Conservation (phyloP, 108 stramenopile species). For the Skeletonema potamos region DNA sequence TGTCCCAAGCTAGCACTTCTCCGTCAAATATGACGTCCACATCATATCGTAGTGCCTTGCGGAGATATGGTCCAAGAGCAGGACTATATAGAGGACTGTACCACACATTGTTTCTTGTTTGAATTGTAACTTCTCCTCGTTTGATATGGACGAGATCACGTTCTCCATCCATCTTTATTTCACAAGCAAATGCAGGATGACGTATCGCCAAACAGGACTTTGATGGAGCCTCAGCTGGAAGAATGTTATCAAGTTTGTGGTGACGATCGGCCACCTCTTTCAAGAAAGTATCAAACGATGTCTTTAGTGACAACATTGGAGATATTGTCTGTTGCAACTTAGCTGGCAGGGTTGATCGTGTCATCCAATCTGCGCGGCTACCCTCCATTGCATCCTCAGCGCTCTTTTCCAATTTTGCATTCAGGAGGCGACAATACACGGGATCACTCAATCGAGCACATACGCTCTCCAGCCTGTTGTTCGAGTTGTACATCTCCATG, state of each 20-base stretch:
- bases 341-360: constrained; percentile 32
- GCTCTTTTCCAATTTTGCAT: constrained; percentile 37
- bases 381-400: constrained; percentile 32
- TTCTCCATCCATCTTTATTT: constrained; percentile 89
- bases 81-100: constrained; percentile 72
- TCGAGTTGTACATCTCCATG: constrained; percentile 38
- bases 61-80: constrained; percentile 72
- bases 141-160: constrained; percentile 69
- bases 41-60: constrained; percentile 61
- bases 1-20: constrained; percentile 80
- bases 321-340: constrained; percentile 61
- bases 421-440: constrained; percentile 25
- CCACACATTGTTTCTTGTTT: constrained; percentile 44
- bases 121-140: constrained; percentile 57
- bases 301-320: constrained; percentile 73
- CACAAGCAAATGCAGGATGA: constrained; percentile 75
- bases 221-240: constrained; percentile 27
- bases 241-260: constrained; percentile 26
- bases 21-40: constrained; percentile 86
- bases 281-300: constrained; percentile 58
- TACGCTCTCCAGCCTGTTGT: constrained; percentile 42
- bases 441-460: constrained; percentile 44
- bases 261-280: constrained; percentile 52
- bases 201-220: constrained; percentile 55
- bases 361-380: constrained; percentile 41